Percentiles rank a stretch among this genome's conserved stretches.
These are phyloP conservation scores for Cladosporium sp. DNA, from an alignment of 2,329 filamentous ascomycete species.

Conservation along the genomic window DNA sequence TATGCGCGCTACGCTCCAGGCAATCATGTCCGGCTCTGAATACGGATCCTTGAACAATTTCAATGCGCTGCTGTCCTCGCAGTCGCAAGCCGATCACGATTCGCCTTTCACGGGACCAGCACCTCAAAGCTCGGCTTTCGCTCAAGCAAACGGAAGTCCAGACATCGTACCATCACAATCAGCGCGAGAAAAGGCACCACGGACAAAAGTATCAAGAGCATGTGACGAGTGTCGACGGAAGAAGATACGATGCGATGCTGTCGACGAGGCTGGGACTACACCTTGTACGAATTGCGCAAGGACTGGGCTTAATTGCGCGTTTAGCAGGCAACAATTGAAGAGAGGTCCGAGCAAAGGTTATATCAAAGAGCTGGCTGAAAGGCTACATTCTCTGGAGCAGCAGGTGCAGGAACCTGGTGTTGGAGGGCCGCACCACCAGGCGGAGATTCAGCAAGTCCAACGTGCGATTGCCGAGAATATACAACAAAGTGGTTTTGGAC, in stretches of 20 bases:
- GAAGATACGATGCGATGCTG: conserved; percentile 82
- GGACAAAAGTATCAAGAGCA: conserved; percentile 80
- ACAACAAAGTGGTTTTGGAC: conserved; percentile 9
- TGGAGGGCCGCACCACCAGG: conserved; percentile 22
- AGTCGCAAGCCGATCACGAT: conserved; percentile 10
- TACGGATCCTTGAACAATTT: conserved; percentile 4
- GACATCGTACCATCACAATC: conserved; percentile 16
- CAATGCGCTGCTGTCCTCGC: not conserved
- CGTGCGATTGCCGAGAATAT: conserved; percentile 30
- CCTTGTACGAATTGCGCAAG: conserved; percentile 79
- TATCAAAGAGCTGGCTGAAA: conserved; percentile 85
- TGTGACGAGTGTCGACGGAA: conserved; percentile 87
- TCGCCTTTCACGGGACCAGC: conserved; percentile 10
- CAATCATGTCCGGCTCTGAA: conserved; percentile 9
- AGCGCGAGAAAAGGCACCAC: conserved; percentile 46
- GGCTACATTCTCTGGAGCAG: conserved; percentile 76
- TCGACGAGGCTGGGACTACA: conserved; percentile 65
- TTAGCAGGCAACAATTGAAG: conserved; percentile 79
- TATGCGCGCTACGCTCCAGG: conserved; percentile 15
- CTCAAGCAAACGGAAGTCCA: conserved; percentile 19
- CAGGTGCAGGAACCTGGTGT: conserved; percentile 49
- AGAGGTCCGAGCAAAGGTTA: conserved; percentile 83
- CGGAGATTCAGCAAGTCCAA: conserved; percentile 25
- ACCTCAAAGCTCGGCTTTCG: conserved; percentile 19
- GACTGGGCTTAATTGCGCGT: conserved; percentile 71